Conservation (phyloP, 495 filamentous ascomycete genomes). For the Xylaria longipes region DNA sequence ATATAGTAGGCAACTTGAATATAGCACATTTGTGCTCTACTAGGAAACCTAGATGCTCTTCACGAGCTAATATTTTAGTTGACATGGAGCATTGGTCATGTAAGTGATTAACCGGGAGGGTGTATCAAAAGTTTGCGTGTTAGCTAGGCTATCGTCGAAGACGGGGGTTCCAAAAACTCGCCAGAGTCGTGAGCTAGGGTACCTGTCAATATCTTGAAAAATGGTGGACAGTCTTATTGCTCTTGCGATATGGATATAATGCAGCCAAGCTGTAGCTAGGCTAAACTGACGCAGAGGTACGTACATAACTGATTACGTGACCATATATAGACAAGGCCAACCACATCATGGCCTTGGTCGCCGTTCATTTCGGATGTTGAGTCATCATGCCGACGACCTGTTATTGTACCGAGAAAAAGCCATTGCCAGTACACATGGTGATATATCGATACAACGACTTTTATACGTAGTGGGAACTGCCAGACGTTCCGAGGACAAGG, state of each 20-base stretch:
- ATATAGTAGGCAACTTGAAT: not conserved
- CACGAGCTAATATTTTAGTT: not conserved
- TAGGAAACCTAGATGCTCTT: not conserved
- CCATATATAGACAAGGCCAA: not conserved
- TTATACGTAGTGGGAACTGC: not conserved
- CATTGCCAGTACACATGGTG: not conserved
- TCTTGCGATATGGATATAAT: not conserved
- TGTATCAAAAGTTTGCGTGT: not conserved
- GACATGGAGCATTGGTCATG: not conserved
- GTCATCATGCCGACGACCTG: not conserved
- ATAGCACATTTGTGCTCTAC: not conserved
- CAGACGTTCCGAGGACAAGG: not conserved
- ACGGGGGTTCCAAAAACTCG: not conserved
- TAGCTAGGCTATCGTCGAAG: not conserved
- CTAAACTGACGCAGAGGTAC: not conserved
- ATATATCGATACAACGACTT: not conserved
- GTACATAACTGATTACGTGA: not conserved
- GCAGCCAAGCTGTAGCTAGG: not conserved
- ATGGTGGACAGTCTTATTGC: not conserved
- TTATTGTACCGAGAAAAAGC: not conserved
- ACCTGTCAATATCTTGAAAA: not conserved
- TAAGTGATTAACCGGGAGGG: not conserved
- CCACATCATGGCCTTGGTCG: not conserved
- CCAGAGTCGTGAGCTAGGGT: not conserved
- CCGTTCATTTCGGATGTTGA: slow-evolving; percentile 6